Base-by-base conservation (phyloP, 2,329 filamentous ascomycete species). In the Thielaviopsis euricoi region DNA sequence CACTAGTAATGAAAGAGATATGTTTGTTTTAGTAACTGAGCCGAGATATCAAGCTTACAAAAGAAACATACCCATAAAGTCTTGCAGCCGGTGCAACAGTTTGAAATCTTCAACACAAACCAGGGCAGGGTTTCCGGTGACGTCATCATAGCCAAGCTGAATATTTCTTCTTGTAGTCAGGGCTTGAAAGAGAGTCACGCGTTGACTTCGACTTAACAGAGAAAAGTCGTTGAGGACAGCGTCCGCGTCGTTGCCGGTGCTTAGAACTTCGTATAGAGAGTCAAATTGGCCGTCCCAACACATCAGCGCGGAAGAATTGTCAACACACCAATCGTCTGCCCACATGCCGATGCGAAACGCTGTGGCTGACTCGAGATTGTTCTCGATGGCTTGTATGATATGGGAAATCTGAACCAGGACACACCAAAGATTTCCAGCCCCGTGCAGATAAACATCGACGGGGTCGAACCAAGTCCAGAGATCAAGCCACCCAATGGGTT, bases 381-480 rank as follows among this genome's bases (percentile, higher is more conserved):
- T 19, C 12, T 21, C 2, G 10, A 48, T 48, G 43, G 10, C 43
- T 10, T n/a, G 43, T 3, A 48, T 5, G 15, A 48, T 48, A 1
- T 4, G 17, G 1, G 43, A 48, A 9, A 48, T n/a, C n/a, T 53
- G 21, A 37, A 22, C 19, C 21, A 25, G 26, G 33, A 53, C 54
- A 55, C 54, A 50, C 29, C 43, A 57, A 40, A 46, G 52, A 54
- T 60, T 62, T 55, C 52, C 57, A 53, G 49, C 54, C 51, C 57
- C 59, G 22, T 56, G 49, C 53, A 56, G 15, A 19, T 6, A 43
- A 52, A 12, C 13, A 33, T 22, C 52, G 10, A 22, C 26, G 40
- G 52, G 52, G 29, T 53, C 52, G 29, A 53, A 53, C 52, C 52
- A 53, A 17, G 52, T 40, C 52, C 26, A 53, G 10, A 53, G 6